Evolutionary conservation across 306 rosid genomes (phyloP).

Genomic region (Medicago arabica): DNA sequence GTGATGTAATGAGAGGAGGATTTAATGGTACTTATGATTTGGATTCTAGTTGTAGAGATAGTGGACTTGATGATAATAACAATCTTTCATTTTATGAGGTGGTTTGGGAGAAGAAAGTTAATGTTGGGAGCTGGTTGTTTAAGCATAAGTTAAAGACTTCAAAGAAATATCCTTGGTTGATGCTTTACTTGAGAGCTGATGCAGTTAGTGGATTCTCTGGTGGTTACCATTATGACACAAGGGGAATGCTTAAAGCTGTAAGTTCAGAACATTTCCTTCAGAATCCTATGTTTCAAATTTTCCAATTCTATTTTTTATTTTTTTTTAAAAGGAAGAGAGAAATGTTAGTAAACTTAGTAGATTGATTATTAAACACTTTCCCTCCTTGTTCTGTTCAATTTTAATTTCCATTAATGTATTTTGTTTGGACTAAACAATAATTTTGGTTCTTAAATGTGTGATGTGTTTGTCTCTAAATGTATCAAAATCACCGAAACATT

Average conservation of each 20-base stretch:
- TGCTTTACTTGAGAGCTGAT: constrained; percentile 89
- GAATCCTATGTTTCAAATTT: background rate
- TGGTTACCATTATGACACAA: constrained; percentile 86
- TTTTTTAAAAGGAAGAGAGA: too few species aligned
- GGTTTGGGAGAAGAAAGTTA: constrained; percentile 76
- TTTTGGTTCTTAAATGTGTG: too few species aligned
- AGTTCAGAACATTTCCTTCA: constrained; percentile 40
- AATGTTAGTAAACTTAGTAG: too few species aligned
- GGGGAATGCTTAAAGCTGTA: constrained; percentile 80
- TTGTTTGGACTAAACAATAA: too few species aligned
- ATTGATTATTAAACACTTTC: too few species aligned
- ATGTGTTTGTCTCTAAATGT: background rate
- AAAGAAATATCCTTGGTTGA: constrained; percentile 81
- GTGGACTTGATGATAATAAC: constrained; percentile 22
- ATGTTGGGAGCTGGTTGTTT: constrained; percentile 79
- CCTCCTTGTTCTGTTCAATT: too few species aligned
- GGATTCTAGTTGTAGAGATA: constrained; percentile 41
- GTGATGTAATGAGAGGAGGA: constrained; percentile 57
- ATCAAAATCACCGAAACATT: background rate
- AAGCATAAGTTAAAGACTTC: constrained; percentile 74
- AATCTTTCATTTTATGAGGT: constrained; percentile 70
- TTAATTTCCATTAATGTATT: too few species aligned
- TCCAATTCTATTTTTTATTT: too few species aligned
- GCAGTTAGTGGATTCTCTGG: constrained; percentile 85
- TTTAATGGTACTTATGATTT: constrained; percentile 76